A percentile compares a stretch with the other conserved stretches of the same genome.
Conservation (phyloP, 163 green algal species). For the Scenedesmus sp. region DNA sequence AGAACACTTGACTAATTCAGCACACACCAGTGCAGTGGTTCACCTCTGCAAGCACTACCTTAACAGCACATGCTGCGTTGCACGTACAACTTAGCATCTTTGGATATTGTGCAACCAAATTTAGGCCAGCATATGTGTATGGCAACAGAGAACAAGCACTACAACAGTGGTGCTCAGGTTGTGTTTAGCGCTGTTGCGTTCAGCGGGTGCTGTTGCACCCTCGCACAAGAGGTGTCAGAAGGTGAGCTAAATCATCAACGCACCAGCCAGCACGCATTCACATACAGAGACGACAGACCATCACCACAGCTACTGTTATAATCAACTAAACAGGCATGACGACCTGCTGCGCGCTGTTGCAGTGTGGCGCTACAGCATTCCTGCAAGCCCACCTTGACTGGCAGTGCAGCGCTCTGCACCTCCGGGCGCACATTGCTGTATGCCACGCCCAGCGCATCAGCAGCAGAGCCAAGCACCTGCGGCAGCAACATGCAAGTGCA, state of each 20-base stretch:
- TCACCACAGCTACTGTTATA: too few relatives aligned
- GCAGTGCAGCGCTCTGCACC: conserved; percentile 72
- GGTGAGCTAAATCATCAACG: conserved; percentile 29
- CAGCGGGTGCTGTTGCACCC: background rate
- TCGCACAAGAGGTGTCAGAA: conserved; percentile 54
- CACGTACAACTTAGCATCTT: too few relatives aligned
- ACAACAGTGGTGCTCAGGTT: background rate
- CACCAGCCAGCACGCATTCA: background rate
- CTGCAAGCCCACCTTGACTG: conserved; percentile 16
- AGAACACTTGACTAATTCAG: too few relatives aligned
- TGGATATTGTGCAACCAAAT: too few relatives aligned
- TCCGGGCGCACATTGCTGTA: conserved; percentile 73
- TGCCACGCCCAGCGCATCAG: conserved; percentile 66
- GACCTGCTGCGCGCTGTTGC: background rate
- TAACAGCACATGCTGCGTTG: background rate
- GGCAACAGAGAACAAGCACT: background rate
- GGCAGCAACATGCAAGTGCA: background rate
- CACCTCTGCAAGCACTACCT: background rate
- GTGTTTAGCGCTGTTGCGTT: conserved; percentile 40
- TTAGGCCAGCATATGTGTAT: background rate
- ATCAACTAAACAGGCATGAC: too few relatives aligned
- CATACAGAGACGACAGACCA: too few relatives aligned
- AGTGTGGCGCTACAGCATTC: too few relatives aligned
- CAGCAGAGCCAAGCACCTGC: conserved; percentile 73
- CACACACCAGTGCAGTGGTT: too few relatives aligned